Percentiles rank a stretch among this genome's conserved stretches.
phyloP scores from a whole-genome alignment of 306 rosid genomes.

The Malus sylvestris region DNA sequence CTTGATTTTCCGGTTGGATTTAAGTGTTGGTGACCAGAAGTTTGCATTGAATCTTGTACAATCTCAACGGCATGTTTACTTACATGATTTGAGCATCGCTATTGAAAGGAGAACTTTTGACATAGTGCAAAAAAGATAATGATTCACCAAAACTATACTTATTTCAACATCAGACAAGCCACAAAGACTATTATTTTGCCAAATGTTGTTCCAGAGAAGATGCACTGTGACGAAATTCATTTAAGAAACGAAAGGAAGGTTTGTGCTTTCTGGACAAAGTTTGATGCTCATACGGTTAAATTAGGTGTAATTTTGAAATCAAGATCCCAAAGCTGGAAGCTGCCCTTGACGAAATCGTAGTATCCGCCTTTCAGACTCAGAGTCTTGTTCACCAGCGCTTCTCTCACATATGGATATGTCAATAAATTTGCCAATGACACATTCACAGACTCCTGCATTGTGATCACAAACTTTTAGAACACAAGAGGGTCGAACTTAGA shows the following conservation, averaged over 20 bases:
- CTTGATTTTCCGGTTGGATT: too few species aligned
- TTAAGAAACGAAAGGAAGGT: background rate
- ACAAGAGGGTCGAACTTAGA: background rate
- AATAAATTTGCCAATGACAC: slow-evolving; percentile 77
- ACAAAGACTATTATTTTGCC: background rate
- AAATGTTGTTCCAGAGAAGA: background rate
- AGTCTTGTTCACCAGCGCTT: slow-evolving; percentile 40
- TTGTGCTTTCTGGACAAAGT: background rate
- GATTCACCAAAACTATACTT: background rate
- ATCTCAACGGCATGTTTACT: too few species aligned
- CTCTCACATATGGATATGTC: slow-evolving; percentile 83
- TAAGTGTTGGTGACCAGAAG: too few species aligned
- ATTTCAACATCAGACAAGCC: background rate
- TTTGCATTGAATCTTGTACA: too few species aligned
- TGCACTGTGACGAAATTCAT: background rate
- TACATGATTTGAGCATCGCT: background rate
- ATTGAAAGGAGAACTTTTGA: background rate
- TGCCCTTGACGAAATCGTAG: slow-evolving; percentile 67
- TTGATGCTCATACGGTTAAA: slow-evolving; percentile 12
- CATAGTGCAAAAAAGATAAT: background rate
- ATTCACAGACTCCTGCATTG: slow-evolving; percentile 87
- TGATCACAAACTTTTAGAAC: background rate
- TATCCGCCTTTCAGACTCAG: slow-evolving; percentile 74
- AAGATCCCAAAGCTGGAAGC: slow-evolving; percentile 78
- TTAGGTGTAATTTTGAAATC: slow-evolving; percentile 47